Percentiles rank a stretch among this genome's conserved stretches.
Evolutionary conservation across 495 filamentous ascomycete genomes (phyloP).

Genomic region (Hyphodiscus hymeniophilus): DNA sequence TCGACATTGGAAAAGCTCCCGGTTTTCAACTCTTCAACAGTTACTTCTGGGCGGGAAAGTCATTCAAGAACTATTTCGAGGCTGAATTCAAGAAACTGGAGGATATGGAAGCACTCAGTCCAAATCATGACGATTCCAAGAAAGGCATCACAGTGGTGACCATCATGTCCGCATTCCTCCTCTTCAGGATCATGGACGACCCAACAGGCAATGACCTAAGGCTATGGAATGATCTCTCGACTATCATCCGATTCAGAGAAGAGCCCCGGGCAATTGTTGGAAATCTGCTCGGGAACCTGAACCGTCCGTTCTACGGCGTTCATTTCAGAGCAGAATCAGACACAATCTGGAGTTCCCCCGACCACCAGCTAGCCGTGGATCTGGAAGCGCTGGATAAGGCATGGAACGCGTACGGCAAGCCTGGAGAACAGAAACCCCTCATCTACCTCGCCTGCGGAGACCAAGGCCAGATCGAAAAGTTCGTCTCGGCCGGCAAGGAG

Average conservation of each 20-base stretch:
- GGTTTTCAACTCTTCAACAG: conserved; percentile 11
- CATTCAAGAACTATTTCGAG: conserved; percentile 20
- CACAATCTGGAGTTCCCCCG: conserved; percentile 21
- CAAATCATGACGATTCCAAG: conserved; percentile 1
- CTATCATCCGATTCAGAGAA: conserved; percentile 15
- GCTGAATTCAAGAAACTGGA: conserved; percentile 1
- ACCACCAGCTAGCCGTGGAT: conserved; percentile 18
- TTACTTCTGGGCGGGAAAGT: conserved; percentile 21
- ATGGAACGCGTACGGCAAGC: conserved; percentile 10
- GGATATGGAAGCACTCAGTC: background rate
- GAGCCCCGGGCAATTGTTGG: conserved; percentile 8
- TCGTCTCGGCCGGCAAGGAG: conserved; percentile 13
- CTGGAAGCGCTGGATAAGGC: conserved; percentile 21
- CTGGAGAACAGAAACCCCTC: conserved; percentile 10
- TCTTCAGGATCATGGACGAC: conserved; percentile 24
- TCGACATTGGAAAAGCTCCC: conserved; percentile 9
- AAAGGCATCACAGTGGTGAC: conserved; percentile 16
- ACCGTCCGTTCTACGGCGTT: conserved; percentile 18
- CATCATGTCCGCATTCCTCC: conserved; percentile 16
- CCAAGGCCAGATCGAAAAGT: conserved; percentile 16
- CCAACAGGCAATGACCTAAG: conserved; percentile 17
- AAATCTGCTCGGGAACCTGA: conserved; percentile 4
- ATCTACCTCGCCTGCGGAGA: conserved; percentile 24
- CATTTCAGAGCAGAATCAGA: conserved; percentile 24
- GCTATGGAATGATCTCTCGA: conserved; percentile 22